Evolutionary conservation across 305 asterid genomes (phyloP), one percentile per base, ranked within the genome.

Genomic region (Euphrasia arctica): DNA sequence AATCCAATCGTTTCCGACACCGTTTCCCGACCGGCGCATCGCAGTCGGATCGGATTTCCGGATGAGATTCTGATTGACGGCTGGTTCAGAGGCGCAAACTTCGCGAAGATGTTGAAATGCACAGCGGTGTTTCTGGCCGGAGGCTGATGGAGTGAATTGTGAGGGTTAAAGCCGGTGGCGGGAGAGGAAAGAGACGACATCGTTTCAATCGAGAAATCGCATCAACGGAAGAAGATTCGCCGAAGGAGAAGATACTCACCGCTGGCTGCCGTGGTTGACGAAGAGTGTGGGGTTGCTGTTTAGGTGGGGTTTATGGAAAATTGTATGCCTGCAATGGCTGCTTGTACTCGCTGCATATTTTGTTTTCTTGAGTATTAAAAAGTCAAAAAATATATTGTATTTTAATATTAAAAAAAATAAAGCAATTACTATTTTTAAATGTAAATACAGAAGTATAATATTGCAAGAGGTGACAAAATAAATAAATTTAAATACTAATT

Each of bases 21-120:
- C 6, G 70, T 18, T 32, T 68, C 84, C 39, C 79, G 73, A 12
- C 71, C 80, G 29, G 71, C 63, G 73, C 92, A 82, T 51, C 60
- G 80, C 54, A 73, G 36, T 61, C 62, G 66, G 51, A 68, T 55
- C 63, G 62, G 13, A 13, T 63, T 71, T 36, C 45, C 55, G 27
- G 36, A 31, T 41, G 63, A 43, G 70, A 43, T 67, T 49, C 72
- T 49, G 28, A 60, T 15, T 18, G 66, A 54, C 34, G 54, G 74
- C 58, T 28, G 74, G 70, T 43, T 56, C 66, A 13, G 54, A 32
- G 78, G 77, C 58, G 70, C 59, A 54, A 64, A 71, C n/a, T 54
- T 71, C 28, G 50, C 50, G 14, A 45, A 45, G 1, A 45, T 10
- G 50, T 45, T 45, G 43, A 39, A 39, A 39, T 39, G 43, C 50